Evolutionary conservation across 768 basidiomycete genomes (phyloP).

Genomic region (Tylopilus subfusipes): DNA sequence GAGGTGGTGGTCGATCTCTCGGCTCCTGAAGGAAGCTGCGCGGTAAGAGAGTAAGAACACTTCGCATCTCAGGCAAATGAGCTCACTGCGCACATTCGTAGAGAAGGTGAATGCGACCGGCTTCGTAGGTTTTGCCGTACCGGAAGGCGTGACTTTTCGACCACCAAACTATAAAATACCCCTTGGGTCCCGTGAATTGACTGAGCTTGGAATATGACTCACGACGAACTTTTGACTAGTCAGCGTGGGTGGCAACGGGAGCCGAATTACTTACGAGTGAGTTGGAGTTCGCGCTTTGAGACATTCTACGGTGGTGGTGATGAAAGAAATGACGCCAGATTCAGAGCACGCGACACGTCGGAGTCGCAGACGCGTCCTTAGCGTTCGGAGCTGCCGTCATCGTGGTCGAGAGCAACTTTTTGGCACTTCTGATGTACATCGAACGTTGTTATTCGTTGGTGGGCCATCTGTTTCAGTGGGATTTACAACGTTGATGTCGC

Average conservation of each 20-base stretch:
- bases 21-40: neutral
- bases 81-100: neutral
- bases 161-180: slow-evolving; percentile 4
- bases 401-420: neutral
- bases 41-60: neutral
- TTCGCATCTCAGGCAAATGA: neutral
- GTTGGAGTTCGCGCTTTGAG: neutral
- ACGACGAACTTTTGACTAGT: slow-evolving; percentile 4
- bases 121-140: neutral
- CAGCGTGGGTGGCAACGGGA: neutral
- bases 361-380: neutral
- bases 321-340: neutral
- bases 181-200: neutral
- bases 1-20: no score
- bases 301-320: neutral
- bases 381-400: no score
- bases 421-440: neutral
- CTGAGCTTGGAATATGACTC: neutral
- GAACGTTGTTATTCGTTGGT: no score
- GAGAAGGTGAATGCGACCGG: slow-evolving; percentile 7
- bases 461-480: no score
- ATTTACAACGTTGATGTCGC: no score
- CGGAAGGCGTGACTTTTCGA: neutral
- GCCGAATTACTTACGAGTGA: neutral
- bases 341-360: neutral